A percentile compares a stretch with the other conserved stretches of the same genome.
These are phyloP conservation scores for Picochlorum costavermella DNA, from an alignment of 139 green algal genomes.

Conservation along the genomic window DNA sequence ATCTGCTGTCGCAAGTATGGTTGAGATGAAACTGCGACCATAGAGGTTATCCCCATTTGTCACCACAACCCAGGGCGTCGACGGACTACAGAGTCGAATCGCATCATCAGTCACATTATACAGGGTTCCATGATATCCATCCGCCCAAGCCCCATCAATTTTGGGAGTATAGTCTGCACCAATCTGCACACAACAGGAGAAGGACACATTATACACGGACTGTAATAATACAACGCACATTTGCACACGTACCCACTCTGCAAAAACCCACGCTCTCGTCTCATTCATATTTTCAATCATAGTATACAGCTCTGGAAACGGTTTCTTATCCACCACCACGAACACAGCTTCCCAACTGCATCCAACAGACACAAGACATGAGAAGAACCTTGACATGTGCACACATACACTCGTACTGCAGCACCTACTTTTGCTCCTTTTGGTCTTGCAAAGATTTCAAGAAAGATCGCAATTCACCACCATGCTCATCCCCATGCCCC, in stretches of 20 bases:
- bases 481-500: conserved; percentile 40
- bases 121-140: conserved; percentile 59
- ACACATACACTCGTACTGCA: background rate
- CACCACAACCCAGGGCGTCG: conserved; percentile 61
- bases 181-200: conserved; percentile 20
- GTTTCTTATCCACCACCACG: conserved; percentile 56
- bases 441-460: conserved; percentile 46
- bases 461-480: conserved; percentile 35
- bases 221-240: background rate
- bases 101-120: conserved; percentile 78
- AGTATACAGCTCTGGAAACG: conserved; percentile 54
- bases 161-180: conserved; percentile 45
- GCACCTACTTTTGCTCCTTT: conserved; percentile 23
- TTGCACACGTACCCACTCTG: conserved; percentile 50
- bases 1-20: background rate
- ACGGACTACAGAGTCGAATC: conserved; percentile 46
- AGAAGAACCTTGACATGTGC: too few relatives aligned
- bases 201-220: background rate
- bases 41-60: conserved; percentile 84
- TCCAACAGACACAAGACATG: background rate
- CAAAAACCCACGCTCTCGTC: conserved; percentile 55
- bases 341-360: conserved; percentile 65
- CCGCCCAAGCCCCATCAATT: conserved; percentile 42
- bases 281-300: conserved; percentile 55
- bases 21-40: conserved; percentile 40